phyloP scores from a whole-genome alignment of 306 rosid genomes.

The Malus asiatica region DNA sequence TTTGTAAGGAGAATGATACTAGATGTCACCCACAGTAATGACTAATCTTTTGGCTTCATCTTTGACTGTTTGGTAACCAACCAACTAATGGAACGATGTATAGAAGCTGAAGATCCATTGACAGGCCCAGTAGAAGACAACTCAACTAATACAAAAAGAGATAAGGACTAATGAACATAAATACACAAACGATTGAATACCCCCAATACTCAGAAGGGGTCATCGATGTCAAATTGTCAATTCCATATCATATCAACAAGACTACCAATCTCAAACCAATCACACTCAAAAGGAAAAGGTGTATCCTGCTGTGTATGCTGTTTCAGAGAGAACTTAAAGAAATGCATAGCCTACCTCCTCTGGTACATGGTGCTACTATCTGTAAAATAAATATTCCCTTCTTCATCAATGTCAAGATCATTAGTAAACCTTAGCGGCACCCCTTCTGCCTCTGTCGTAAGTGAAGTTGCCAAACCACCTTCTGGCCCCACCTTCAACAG shows the following conservation, averaged over 20 bases:
- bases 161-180: not conserved
- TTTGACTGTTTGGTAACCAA: not conserved
- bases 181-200: not conserved
- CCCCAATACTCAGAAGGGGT: not conserved
- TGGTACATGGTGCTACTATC: slow-evolving; percentile 64
- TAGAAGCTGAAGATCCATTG: not conserved
- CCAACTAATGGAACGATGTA: not conserved
- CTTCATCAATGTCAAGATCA: slow-evolving; percentile 72
- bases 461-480: slow-evolving; percentile 83
- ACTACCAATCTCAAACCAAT: not conserved
- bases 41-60: not conserved
- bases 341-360: slow-evolving; percentile 51
- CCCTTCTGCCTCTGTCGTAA: slow-evolving; percentile 79
- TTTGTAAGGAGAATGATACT: not conserved
- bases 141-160: not conserved
- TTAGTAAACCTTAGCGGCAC: slow-evolving; percentile 65
- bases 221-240: not conserved
- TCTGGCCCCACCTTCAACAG: slow-evolving; percentile 80
- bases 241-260: not conserved
- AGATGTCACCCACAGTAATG: not conserved
- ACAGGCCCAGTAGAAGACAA: not conserved
- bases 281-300: slow-evolving; percentile 1
- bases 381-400: slow-evolving; percentile 85
- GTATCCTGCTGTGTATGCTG: slow-evolving; percentile 22
- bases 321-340: not conserved